A percentile compares a stretch with the other conserved stretches of the same genome.
phyloP scores from a whole-genome alignment of 257 asterid species.

The Solanum sparsipilum region DNA sequence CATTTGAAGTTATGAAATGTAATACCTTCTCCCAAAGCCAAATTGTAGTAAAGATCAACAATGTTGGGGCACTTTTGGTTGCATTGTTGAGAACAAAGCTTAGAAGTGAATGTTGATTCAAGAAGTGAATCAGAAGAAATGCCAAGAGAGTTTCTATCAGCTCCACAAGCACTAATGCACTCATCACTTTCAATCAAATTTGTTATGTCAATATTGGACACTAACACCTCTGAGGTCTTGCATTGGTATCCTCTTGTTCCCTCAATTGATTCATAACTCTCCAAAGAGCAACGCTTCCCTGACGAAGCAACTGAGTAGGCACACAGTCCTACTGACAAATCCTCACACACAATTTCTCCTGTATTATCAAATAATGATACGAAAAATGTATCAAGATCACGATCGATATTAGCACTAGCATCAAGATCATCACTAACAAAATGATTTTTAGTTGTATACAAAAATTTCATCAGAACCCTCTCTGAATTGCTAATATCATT shows the following conservation, averaged over 20 bases:
- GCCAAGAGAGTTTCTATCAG: slow-evolving; percentile 14
- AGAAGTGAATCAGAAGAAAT: slow-evolving; percentile 20
- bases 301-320: slow-evolving; percentile 20
- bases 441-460: no score
- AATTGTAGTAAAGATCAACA: slow-evolving; percentile 23
- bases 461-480: no score
- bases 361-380: background rate
- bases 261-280: slow-evolving; percentile 6
- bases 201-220: background rate
- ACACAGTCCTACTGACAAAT: slow-evolving; percentile 9
- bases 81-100: slow-evolving; percentile 20
- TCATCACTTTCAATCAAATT: slow-evolving; percentile 13
- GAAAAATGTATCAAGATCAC: background rate
- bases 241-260: slow-evolving; percentile 1
- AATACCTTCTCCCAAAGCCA: slow-evolving; percentile 27
- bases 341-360: slow-evolving; percentile 25
- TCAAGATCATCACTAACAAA: background rate
- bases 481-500: no score
- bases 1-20: background rate
- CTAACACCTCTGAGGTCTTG: slow-evolving; percentile 15
- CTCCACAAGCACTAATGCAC: slow-evolving; percentile 19
- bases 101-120: background rate
- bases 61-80: slow-evolving; percentile 23
- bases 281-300: slow-evolving; percentile 24
- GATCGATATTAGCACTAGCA: background rate